These are phyloP conservation scores for Chaetomiaceae sp. DNA, from an alignment of 2,329 filamentous ascomycete genomes.

Conservation along the genomic window DNA sequence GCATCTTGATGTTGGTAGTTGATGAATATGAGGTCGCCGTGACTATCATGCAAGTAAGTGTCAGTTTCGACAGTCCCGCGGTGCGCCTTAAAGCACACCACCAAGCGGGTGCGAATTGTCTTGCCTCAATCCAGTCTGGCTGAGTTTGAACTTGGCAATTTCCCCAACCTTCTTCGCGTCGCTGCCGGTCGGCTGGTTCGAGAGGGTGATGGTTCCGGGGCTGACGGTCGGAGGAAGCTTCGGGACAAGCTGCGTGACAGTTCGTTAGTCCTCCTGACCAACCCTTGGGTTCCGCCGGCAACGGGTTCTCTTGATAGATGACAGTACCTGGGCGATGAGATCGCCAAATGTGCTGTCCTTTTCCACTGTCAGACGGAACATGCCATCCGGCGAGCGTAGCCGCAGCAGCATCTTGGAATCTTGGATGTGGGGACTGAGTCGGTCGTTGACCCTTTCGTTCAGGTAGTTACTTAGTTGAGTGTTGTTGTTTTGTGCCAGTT, in stretches of 20 bases:
- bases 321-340: constrained; percentile 50
- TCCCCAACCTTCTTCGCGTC: constrained; percentile 57
- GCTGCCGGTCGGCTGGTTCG: constrained; percentile 55
- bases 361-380: constrained; percentile 78
- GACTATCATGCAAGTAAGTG: constrained; percentile 44
- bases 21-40: constrained; percentile 89
- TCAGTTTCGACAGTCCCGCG: constrained; percentile 3
- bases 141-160: constrained; percentile 52
- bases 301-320: constrained; percentile 7
- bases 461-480: neutral
- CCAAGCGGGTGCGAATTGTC: constrained; percentile 12
- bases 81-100: neutral
- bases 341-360: constrained; percentile 66
- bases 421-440: neutral
- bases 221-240: constrained; percentile 61
- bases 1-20: constrained; percentile 65
- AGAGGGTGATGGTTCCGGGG: constrained; percentile 55
- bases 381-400: constrained; percentile 88
- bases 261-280: no score
- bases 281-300: no score
- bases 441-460: no score
- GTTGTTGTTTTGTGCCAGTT: neutral
- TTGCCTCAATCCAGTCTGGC: constrained; percentile 58
- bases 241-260: constrained; percentile 46
- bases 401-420: constrained; percentile 68